Conservation (phyloP, 2,329 filamentous ascomycete species). For the Botrytis elliptica region DNA sequence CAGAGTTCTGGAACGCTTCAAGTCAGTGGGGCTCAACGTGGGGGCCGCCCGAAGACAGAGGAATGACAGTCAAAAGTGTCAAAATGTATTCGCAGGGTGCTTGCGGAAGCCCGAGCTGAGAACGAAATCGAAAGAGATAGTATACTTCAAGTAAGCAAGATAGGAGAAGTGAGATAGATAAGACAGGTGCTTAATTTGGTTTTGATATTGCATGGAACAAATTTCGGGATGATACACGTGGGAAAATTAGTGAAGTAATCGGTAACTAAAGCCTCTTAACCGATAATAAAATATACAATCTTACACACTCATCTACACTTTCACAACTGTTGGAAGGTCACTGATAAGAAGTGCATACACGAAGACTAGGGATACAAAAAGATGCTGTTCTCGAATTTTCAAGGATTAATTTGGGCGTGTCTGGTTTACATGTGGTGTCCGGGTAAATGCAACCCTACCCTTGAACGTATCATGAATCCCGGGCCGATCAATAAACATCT, state of each 20-base stretch:
- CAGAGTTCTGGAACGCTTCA: conserved; percentile 46
- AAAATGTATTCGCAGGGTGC: conserved; percentile 26
- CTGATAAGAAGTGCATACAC: conserved; percentile 21
- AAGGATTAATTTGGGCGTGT: conserved; percentile 1
- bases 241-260: conserved; percentile 6
- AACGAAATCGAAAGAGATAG: background rate
- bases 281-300: background rate
- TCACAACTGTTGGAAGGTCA: background rate
- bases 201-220: conserved; percentile 9
- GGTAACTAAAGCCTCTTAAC: background rate
- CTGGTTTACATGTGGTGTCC: background rate
- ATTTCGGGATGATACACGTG: background rate
- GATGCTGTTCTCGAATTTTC: background rate
- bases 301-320: background rate
- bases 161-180: background rate
- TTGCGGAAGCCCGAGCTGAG: conserved; percentile 21
- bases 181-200: background rate
- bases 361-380: conserved; percentile 13
- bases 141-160: background rate
- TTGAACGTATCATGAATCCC: background rate
- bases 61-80: conserved; percentile 29
- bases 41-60: conserved; percentile 32
- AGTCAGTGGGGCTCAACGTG: conserved; percentile 49
- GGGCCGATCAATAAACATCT: conserved; percentile 7
- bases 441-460: background rate